phyloP scores from a whole-genome alignment of 164 flowering plant genomes.

The Sedum album region DNA sequence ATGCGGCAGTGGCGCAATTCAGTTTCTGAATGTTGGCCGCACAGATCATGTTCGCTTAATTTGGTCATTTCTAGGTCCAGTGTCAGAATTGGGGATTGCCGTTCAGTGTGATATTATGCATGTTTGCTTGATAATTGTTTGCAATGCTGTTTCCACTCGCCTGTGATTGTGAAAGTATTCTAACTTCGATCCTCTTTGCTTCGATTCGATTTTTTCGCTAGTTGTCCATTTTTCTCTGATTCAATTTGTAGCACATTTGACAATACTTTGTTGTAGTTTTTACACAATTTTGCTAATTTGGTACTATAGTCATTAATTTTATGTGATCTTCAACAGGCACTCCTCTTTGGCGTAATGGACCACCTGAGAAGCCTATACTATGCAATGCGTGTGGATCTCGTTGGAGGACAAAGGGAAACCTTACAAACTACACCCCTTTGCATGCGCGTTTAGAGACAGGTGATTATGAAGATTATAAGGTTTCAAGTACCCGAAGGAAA shows the following conservation, averaged over 20 bases:
- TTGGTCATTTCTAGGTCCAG: not conserved
- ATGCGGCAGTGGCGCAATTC: not conserved
- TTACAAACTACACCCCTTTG: too few relatives aligned
- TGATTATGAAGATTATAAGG: too few relatives aligned
- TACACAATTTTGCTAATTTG: not conserved
- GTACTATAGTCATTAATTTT: not conserved
- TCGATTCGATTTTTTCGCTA: too few relatives aligned
- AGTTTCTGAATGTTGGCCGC: not conserved
- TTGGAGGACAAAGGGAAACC: too few relatives aligned
- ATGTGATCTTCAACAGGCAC: slow-evolving; percentile 17
- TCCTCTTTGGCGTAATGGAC: too few relatives aligned
- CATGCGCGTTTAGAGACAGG: too few relatives aligned
- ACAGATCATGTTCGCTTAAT: not conserved
- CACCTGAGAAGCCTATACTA: too few relatives aligned
- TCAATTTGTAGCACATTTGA: not conserved
- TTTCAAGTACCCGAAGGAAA: too few relatives aligned
- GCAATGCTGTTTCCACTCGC: not conserved
- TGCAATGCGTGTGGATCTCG: too few relatives aligned
- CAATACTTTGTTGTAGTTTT: not conserved
- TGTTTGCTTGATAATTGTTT: not conserved
- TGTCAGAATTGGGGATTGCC: not conserved
- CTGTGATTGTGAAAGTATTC: not conserved
- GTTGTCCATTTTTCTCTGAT: not conserved
- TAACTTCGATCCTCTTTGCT: not conserved
- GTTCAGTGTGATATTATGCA: not conserved